Conservation (phyloP, 805 yeast genomes). For the Candida boidinii region DNA sequence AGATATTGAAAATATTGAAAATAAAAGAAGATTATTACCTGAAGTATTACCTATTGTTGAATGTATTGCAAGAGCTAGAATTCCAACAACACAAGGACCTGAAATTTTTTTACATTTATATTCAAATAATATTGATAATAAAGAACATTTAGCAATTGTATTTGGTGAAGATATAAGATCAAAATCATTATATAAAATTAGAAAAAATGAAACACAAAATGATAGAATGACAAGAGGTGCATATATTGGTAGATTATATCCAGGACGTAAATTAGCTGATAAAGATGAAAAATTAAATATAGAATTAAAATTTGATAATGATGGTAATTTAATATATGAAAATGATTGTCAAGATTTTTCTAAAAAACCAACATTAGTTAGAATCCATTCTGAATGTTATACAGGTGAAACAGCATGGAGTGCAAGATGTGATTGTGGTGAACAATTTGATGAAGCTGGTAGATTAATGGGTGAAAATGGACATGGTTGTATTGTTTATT, state of each 20-base stretch:
- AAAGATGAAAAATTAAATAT: constrained; percentile 36
- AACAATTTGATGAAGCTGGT: constrained; percentile 97
- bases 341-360: constrained; percentile 8
- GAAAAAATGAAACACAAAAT: constrained; percentile 71
- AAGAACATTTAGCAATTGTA: constrained; percentile 95
- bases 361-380: constrained; percentile 49
- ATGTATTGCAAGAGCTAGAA: constrained; percentile 91
- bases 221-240: constrained; percentile 99
- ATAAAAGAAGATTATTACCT: constrained; percentile 35
- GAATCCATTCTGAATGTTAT: constrained; percentile 96
- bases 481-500: constrained; percentile 88
- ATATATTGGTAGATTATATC: constrained; percentile 79
- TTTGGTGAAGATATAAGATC: constrained; percentile 91
- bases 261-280: constrained; percentile 75
- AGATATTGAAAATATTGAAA: constrained; percentile 5
- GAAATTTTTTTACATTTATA: constrained; percentile 90
- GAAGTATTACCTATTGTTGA: constrained; percentile 62
- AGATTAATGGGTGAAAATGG: constrained; percentile 81
- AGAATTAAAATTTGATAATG: constrained; percentile 30
- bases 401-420: constrained; percentile 99
- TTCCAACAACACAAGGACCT: constrained; percentile 92
- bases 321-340: constrained; percentile 26
- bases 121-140: constrained; percentile 75
- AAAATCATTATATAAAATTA: constrained; percentile 50
- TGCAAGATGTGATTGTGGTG: constrained; percentile 99